Evolutionary conservation across 2,329 filamentous ascomycete genomes (phyloP).

Genomic region (Scolecobasidium constrictum): DNA sequence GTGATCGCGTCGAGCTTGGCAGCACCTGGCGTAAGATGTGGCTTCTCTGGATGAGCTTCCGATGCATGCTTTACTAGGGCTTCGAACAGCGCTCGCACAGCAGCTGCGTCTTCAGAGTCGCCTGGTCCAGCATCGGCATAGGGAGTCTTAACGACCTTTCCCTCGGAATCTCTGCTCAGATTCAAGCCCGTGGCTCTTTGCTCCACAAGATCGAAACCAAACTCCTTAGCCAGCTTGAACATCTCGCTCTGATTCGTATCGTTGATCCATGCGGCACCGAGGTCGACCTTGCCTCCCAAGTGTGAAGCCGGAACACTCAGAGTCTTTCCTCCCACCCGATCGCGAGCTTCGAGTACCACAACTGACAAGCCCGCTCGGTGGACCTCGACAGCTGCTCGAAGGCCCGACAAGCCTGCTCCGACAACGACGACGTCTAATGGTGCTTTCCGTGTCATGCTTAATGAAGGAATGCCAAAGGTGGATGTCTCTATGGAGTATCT

Average conservation of each 20-base stretch:
- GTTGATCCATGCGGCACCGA: slow-evolving; percentile 52
- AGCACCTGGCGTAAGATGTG: slow-evolving; percentile 11
- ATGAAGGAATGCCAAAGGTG: too few relatives aligned
- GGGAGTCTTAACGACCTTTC: slow-evolving; percentile 16
- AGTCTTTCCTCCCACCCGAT: slow-evolving; percentile 43
- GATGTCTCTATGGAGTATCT: too few relatives aligned
- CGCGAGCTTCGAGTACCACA: slow-evolving; percentile 39
- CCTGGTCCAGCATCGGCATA: slow-evolving; percentile 7
- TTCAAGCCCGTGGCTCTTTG: slow-evolving; percentile 38
- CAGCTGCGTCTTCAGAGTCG: slow-evolving; percentile 18
- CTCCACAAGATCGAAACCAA: slow-evolving; percentile 33
- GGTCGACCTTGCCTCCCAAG: slow-evolving; percentile 32
- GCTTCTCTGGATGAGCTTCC: slow-evolving; percentile 26
- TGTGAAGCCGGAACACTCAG: slow-evolving; percentile 25
- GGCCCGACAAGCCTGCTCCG: slow-evolving; percentile 22
- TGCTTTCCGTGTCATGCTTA: too few relatives aligned
- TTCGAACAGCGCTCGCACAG: slow-evolving; percentile 27
- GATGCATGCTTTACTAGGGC: too few relatives aligned
- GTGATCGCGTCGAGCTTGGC: slow-evolving; percentile 25
- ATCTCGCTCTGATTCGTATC: slow-evolving; percentile 41
- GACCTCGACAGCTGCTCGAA: slow-evolving; percentile 19
- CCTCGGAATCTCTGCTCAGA: slow-evolving; percentile 27
- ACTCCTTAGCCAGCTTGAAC: slow-evolving; percentile 28
- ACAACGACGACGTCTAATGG: slow-evolving; percentile 22
- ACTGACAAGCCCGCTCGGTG: slow-evolving; percentile 21